Conservation (phyloP, 345 rosid species). For the Eucalyptus dawsonii region DNA sequence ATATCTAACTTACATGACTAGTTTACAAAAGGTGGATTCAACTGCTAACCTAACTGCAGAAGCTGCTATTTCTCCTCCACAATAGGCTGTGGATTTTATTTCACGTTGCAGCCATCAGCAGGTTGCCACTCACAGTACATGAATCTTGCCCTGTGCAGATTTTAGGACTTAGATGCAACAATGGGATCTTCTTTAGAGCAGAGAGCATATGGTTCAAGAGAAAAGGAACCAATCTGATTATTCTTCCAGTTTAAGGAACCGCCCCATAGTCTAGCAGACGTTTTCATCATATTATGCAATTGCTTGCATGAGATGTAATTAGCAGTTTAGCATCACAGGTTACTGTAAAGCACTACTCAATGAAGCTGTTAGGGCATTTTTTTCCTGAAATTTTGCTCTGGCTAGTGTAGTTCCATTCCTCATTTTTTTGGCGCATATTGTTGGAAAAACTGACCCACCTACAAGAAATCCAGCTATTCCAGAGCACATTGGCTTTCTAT, state of each 20-base stretch:
- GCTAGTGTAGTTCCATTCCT: not conserved
- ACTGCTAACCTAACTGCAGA: slow-evolving; percentile 6
- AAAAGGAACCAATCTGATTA: not conserved
- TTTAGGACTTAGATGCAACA: not conserved
- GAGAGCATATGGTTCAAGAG: not conserved
- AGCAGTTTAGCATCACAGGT: not conserved
- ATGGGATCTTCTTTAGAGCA: not conserved
- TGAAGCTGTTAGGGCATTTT: not conserved
- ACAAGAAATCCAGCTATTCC: not conserved
- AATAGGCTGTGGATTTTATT: not conserved
- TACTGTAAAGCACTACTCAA: not conserved
- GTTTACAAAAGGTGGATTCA: slow-evolving; percentile 38
- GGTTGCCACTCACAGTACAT: not conserved
- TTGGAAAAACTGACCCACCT: not conserved
- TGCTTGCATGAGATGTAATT: not conserved
- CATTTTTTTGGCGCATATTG: not conserved
- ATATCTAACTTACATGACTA: slow-evolving; percentile 82
- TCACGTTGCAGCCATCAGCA: not conserved
- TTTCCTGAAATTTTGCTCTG: not conserved
- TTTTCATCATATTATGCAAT: not conserved
- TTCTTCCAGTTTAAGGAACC: not conserved
- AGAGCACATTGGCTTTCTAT: not conserved
- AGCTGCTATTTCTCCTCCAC: not conserved
- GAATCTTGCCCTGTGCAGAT: not conserved
- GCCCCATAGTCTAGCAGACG: not conserved